Percentiles rank a stretch among this genome's conserved stretches.
phyloP scores from a whole-genome alignment of 1,284 basidiomycete genomes.

The Leccinum subatratum region DNA sequence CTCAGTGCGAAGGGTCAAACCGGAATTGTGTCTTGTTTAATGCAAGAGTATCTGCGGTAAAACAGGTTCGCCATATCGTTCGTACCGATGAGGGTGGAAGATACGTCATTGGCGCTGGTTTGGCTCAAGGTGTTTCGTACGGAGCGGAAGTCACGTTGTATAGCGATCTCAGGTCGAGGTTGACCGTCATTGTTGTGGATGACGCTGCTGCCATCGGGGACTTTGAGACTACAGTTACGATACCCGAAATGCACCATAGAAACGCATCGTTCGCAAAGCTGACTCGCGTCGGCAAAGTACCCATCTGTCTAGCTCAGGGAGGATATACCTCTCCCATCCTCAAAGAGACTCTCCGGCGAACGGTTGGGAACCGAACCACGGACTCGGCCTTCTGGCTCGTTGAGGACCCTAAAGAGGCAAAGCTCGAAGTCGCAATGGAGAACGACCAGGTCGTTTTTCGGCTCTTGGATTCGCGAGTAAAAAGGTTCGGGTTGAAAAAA shows the following conservation, averaged over 20 bases:
- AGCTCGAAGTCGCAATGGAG: conserved; percentile 11
- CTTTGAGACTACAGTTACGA: conserved; percentile 16
- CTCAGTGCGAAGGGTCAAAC: conserved; percentile 19
- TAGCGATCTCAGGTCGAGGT: not conserved
- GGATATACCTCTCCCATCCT: conserved; percentile 1
- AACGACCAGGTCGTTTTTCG: conserved; percentile 7
- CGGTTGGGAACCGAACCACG: not conserved
- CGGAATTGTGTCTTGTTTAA: conserved; percentile 21
- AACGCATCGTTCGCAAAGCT: conserved; percentile 13
- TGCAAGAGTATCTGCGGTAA: conserved; percentile 3
- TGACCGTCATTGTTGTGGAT: not conserved
- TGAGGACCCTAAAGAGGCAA: conserved; percentile 5
- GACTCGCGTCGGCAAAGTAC: conserved; percentile 13
- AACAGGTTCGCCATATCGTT: conserved; percentile 5
- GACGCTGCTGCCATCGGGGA: conserved; percentile 11
- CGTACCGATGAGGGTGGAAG: not conserved
- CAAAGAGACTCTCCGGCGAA: not conserved
- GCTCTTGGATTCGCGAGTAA: conserved; percentile 15
- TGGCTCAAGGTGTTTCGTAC: conserved; percentile 16
- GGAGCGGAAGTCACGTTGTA: conserved; percentile 19
- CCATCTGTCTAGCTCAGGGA: conserved; percentile 7
- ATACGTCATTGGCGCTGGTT: conserved; percentile 16
- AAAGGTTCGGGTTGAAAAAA: conserved; percentile 11
- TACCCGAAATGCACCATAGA: not conserved
- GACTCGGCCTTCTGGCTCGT: conserved; percentile 7